phyloP scores from a whole-genome alignment of 805 yeast genomes.

The Clavispora phyllophila region DNA sequence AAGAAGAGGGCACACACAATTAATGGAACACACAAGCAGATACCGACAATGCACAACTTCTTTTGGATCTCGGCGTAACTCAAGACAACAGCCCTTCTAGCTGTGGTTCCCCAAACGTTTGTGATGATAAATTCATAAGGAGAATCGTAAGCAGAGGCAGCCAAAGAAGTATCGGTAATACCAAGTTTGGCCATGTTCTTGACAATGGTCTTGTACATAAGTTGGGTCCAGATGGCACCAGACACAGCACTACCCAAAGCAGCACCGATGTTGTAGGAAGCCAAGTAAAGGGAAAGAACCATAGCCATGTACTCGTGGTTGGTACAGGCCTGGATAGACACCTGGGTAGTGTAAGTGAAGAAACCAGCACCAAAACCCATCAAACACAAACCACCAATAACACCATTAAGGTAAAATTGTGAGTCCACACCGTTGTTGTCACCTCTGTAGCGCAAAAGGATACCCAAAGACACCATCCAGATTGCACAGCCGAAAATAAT shows the following conservation, averaged over 20 bases:
- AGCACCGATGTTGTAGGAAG: slow-evolving; percentile 57
- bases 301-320: slow-evolving; percentile 64
- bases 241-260: slow-evolving; percentile 61
- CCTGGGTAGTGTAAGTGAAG: slow-evolving; percentile 61
- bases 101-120: slow-evolving; percentile 60
- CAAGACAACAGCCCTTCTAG: slow-evolving; percentile 50
- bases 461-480: slow-evolving; percentile 60
- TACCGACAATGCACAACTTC: slow-evolving; percentile 51
- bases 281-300: slow-evolving; percentile 50
- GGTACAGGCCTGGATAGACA: slow-evolving; percentile 53
- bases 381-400: slow-evolving; percentile 60
- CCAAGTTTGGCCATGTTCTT: slow-evolving; percentile 23
- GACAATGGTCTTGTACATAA: slow-evolving; percentile 42
- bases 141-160: slow-evolving; percentile 35
- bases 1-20: slow-evolving; percentile 43
- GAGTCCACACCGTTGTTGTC: slow-evolving; percentile 33
- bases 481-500: slow-evolving; percentile 52
- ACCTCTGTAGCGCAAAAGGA: slow-evolving; percentile 54
- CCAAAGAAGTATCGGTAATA: slow-evolving; percentile 22
- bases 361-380: slow-evolving; percentile 73
- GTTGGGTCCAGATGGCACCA: slow-evolving; percentile 69
- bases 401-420: slow-evolving; percentile 38
- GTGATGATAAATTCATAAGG: slow-evolving; percentile 47
- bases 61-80: slow-evolving; percentile 59
- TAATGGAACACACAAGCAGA: slow-evolving; percentile 51